A percentile compares a stretch with the other conserved stretches of the same genome.
These are phyloP conservation scores for Morella rubra DNA, from an alignment of 306 rosid genomes.

Conservation along the genomic window DNA sequence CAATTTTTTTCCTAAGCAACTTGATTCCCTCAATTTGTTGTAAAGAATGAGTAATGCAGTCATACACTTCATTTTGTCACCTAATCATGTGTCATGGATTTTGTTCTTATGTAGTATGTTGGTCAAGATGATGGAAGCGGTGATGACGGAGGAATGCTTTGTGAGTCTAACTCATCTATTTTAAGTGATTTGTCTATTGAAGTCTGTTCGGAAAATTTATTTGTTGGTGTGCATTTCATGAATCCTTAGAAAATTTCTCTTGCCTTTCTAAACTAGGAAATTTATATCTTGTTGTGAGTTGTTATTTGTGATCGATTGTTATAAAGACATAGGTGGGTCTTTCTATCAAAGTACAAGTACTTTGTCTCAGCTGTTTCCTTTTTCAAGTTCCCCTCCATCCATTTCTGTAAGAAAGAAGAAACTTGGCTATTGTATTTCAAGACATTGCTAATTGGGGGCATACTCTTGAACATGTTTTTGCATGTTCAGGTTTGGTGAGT, in stretches of 20 bases:
- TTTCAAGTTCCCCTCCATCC: not conserved
- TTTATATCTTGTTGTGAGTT: not conserved
- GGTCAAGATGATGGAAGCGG: conserved; percentile 69
- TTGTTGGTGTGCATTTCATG: too few species aligned
- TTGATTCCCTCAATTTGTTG: not conserved
- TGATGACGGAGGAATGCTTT: conserved; percentile 87
- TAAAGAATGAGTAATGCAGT: conserved; percentile 13
- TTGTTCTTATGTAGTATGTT: conserved; percentile 45
- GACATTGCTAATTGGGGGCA: not conserved
- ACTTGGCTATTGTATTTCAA: not conserved
- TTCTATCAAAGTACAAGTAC: not conserved
- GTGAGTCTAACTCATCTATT: conserved; percentile 43
- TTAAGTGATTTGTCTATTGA: too few species aligned
- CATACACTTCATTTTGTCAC: conserved; percentile 14
- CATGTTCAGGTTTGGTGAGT: not conserved
- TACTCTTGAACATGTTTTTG: not conserved
- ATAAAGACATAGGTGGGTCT: not conserved
- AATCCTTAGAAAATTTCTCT: not conserved
- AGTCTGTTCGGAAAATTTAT: too few species aligned
- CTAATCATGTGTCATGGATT: conserved; percentile 24
- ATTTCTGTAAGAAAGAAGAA: not conserved
- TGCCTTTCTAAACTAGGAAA: not conserved
- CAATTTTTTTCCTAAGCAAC: not conserved
- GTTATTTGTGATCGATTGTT: not conserved
- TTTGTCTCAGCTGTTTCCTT: not conserved